These are phyloP conservation scores for Pythium sp. DNA, from an alignment of 352 stramenopile genomes.

Conservation along the genomic window DNA sequence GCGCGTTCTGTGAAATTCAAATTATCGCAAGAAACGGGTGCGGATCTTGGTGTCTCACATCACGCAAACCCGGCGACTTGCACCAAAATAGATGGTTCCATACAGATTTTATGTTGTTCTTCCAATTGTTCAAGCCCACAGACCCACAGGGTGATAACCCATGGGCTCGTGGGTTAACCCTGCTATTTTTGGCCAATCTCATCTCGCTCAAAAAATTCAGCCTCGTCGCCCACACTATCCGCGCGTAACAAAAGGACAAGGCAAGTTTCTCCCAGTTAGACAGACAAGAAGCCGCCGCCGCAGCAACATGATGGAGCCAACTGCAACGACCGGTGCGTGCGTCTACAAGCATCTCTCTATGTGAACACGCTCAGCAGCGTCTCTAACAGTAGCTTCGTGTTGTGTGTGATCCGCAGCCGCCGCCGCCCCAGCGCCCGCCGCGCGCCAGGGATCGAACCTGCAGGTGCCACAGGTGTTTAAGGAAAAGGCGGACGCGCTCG, in stretches of 20 bases:
- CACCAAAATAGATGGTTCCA: background rate
- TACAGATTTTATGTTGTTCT: background rate
- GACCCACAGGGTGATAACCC: background rate
- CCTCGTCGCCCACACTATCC: conserved; percentile 2
- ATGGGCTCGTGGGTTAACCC: background rate
- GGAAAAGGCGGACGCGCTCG: conserved; percentile 67
- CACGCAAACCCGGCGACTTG: background rate
- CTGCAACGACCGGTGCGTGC: conserved; percentile 14
- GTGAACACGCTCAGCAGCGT: background rate
- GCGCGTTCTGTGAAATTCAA: background rate
- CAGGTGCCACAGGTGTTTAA: conserved; percentile 67
- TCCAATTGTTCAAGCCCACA: background rate
- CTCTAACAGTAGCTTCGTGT: background rate
- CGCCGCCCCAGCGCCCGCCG: conserved; percentile 15
- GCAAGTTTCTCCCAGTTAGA: conserved; percentile 5
- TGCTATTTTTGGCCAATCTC: background rate
- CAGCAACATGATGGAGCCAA: conserved; percentile 23
- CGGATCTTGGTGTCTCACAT: background rate
- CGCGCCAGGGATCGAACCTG: conserved; percentile 41
- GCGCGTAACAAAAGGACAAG: background rate
- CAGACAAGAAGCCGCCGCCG: background rate
- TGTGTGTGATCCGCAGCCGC: background rate
- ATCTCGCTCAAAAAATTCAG: conserved; percentile 6
- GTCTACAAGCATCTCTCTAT: background rate
- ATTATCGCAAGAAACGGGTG: background rate